These are phyloP conservation scores for Vitis cinerea DNA, from an alignment of 164 flowering plant species.

Conservation along the genomic window DNA sequence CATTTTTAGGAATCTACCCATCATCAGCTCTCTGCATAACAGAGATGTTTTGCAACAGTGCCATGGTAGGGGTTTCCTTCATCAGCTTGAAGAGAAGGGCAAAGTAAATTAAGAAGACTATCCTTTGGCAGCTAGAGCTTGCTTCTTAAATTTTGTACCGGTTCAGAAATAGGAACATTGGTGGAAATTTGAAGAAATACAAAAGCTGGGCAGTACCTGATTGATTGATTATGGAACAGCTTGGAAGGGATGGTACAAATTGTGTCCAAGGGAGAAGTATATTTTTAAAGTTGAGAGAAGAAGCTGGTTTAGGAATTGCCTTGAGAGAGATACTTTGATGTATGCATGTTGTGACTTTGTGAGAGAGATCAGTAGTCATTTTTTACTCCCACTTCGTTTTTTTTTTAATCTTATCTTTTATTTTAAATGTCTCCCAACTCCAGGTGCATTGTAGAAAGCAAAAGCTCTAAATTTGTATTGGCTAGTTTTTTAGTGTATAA, in stretches of 20 bases:
- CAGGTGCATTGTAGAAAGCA: slow-evolving; percentile 3
- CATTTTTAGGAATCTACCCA: too few species aligned
- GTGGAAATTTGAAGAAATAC: background rate
- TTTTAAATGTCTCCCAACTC: background rate
- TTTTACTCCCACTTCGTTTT: background rate
- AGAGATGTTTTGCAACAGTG: background rate
- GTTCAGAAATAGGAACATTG: background rate
- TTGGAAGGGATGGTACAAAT: background rate
- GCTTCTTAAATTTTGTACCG: background rate
- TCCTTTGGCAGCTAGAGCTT: slow-evolving; percentile 1
- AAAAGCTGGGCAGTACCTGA: background rate
- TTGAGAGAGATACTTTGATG: too few species aligned
- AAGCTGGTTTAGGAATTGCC: background rate
- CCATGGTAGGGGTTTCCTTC: too few species aligned
- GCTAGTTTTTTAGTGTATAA: background rate
- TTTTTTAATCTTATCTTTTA: background rate
- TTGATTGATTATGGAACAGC: background rate
- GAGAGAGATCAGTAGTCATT: background rate
- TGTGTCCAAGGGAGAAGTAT: background rate
- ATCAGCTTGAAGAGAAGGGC: too few species aligned
- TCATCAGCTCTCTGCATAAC: too few species aligned
- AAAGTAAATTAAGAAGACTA: background rate
- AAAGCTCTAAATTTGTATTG: slow-evolving; percentile 1
- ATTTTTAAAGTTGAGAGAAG: background rate
- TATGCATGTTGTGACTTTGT: too few species aligned